Percentiles rank a stretch among this genome's conserved stretches.
These are phyloP conservation scores for Salix caprea DNA, from an alignment of 345 rosid species.

Conservation along the genomic window DNA sequence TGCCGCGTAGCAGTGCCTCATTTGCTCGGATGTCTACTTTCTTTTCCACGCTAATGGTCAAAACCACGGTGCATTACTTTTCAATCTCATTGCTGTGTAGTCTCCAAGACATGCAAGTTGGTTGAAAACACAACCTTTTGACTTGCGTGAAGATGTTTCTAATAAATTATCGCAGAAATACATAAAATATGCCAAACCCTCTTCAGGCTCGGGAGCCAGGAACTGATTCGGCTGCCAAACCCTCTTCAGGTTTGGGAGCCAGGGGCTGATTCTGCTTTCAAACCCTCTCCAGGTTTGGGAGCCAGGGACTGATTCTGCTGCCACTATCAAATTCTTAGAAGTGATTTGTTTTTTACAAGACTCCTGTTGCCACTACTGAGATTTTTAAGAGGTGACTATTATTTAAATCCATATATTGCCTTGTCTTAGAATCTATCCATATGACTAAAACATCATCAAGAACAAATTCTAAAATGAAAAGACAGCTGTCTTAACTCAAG, in stretches of 20 bases:
- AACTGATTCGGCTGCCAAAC: too few relatives aligned
- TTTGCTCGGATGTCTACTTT: neutral
- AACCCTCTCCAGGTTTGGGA: neutral
- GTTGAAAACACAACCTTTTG: neutral
- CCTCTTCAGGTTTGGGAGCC: neutral
- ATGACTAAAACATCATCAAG: neutral
- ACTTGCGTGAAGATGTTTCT: neutral
- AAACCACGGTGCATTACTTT: neutral
- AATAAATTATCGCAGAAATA: neutral
- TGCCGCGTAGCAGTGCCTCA: neutral
- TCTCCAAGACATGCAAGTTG: neutral
- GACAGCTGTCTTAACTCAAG: neutral
- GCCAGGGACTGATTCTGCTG: neutral
- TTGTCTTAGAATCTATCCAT: neutral
- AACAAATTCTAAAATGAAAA: neutral
- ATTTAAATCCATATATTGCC: neutral
- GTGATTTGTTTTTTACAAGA: neutral
- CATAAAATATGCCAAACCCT: neutral
- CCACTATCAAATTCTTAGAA: neutral
- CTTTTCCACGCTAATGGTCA: too few relatives aligned
- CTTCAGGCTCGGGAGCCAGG: neutral
- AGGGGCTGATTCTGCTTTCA: too few relatives aligned
- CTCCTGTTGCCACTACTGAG: neutral
- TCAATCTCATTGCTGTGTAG: neutral
- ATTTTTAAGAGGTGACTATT: neutral